A percentile compares a stretch with the other conserved stretches of the same genome.
These are phyloP conservation scores for Acacia pycnantha DNA, from an alignment of 331 rosid genomes.

Conservation along the genomic window DNA sequence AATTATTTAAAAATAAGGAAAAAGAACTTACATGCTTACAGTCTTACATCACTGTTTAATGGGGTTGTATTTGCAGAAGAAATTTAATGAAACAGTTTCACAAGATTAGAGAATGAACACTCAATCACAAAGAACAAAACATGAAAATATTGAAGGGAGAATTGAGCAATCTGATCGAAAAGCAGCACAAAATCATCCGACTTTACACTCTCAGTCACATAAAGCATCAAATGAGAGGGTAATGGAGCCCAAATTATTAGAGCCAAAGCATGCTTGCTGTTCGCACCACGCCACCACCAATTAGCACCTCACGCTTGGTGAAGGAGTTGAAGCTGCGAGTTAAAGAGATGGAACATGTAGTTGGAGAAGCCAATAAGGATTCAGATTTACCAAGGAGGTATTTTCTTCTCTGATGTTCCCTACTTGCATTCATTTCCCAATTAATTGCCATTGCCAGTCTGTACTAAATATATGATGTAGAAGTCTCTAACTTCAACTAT, in stretches of 20 bases:
- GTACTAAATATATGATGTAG: slow-evolving; percentile 2
- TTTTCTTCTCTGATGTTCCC: slow-evolving; percentile 12
- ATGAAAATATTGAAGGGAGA: slow-evolving; percentile 33
- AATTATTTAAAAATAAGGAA: background rate
- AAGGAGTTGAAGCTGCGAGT: slow-evolving; percentile 80
- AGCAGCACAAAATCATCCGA: slow-evolving; percentile 36
- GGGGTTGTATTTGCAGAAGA: slow-evolving; percentile 45
- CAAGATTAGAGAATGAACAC: slow-evolving; percentile 35
- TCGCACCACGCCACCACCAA: slow-evolving; percentile 67
- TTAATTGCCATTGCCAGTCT: slow-evolving; percentile 21
- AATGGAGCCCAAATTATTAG: slow-evolving; percentile 81
- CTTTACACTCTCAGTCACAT: slow-evolving; percentile 25
- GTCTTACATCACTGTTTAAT: slow-evolving; percentile 7
- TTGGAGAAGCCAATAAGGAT: slow-evolving; percentile 66
- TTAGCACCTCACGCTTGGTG: slow-evolving; percentile 62
- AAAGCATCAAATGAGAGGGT: slow-evolving; percentile 53
- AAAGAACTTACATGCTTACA: background rate
- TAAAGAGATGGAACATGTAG: slow-evolving; percentile 72
- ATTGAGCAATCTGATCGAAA: slow-evolving; percentile 28
- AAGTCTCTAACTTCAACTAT: slow-evolving; percentile 1
- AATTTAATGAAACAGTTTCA: slow-evolving; percentile 28
- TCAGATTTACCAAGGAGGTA: slow-evolving; percentile 82
- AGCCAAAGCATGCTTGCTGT: slow-evolving; percentile 73
- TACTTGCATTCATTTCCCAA: slow-evolving; percentile 16
- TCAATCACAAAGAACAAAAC: slow-evolving; percentile 32